phyloP scores from a whole-genome alignment of 306 rosid genomes.

The Glycyrrhiza uralensis region DNA sequence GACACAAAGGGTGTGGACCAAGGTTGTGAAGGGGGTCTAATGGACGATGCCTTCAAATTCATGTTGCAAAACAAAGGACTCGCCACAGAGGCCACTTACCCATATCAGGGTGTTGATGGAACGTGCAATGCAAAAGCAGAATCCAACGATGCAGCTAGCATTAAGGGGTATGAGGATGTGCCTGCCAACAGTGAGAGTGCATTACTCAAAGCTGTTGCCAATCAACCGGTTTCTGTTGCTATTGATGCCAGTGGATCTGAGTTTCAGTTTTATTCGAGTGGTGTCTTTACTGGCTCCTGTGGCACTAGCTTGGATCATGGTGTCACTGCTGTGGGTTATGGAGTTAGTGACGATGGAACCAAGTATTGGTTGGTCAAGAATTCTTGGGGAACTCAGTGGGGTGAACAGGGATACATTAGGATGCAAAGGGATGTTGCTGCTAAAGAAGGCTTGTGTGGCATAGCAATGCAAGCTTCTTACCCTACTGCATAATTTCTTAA shows the following conservation, averaged over 20 bases:
- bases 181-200: conserved; percentile 36
- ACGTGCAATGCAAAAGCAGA: conserved; percentile 6
- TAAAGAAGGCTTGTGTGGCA: conserved; percentile 34
- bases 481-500: conserved; percentile 24
- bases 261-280: conserved; percentile 33
- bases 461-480: conserved; percentile 35
- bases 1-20: conserved; percentile 33
- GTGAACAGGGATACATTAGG: conserved; percentile 37
- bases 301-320: conserved; percentile 36
- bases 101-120: conserved; percentile 25
- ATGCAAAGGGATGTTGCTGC: conserved; percentile 32
- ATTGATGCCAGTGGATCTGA: conserved; percentile 37
- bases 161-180: conserved; percentile 33
- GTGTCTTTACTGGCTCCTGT: conserved; percentile 33
- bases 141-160: conserved; percentile 21
- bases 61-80: conserved; percentile 32
- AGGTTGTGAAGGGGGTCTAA: conserved; percentile 38
- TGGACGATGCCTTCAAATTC: conserved; percentile 40
- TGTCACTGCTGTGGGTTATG: conserved; percentile 39
- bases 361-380: conserved; percentile 39
- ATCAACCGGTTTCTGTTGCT: conserved; percentile 38
- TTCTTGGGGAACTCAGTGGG: conserved; percentile 37
- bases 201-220: conserved; percentile 32
- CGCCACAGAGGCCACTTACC: conserved; percentile 20
- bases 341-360: background rate